phyloP scores from a whole-genome alignment of 148 eudicot species.

The Chenopodium formosanum region DNA sequence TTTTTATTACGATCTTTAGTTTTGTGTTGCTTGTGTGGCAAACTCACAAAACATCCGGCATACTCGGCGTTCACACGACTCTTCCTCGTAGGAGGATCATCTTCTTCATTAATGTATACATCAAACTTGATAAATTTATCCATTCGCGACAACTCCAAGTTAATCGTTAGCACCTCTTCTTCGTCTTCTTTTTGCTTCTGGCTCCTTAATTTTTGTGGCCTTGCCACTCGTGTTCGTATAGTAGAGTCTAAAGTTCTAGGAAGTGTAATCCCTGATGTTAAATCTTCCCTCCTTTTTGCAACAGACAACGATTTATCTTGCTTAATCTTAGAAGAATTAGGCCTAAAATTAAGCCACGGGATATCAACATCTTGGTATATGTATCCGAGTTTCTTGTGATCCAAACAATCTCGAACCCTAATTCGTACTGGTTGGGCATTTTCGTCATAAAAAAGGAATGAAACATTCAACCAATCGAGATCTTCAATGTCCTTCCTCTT shows the following conservation, averaged over 20 bases:
- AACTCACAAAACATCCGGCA: no score
- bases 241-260: constrained; percentile 40
- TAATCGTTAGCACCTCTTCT: background rate
- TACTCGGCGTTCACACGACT: no score
- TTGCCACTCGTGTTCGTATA: constrained; percentile 41
- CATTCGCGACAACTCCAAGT: background rate
- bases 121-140: no score
- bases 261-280: constrained; percentile 13
- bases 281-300: background rate
- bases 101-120: no score
- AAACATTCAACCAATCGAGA: constrained; percentile 45
- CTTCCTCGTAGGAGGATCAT: no score
- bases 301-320: constrained; percentile 15
- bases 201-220: constrained; percentile 53
- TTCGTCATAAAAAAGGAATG: constrained; percentile 34
- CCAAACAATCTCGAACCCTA: constrained; percentile 52
- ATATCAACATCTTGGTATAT: constrained; percentile 53
- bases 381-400: constrained; percentile 52
- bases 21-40: no score
- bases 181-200: constrained; percentile 40
- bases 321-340: constrained; percentile 21
- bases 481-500: constrained; percentile 45
- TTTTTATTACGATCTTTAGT: no score
- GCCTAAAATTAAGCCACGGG: constrained; percentile 49
- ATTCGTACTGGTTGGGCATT: constrained; percentile 53